A percentile compares a stretch with the other conserved stretches of the same genome.
These are phyloP conservation scores for Dioszegia hungarica DNA, from an alignment of 768 basidiomycete species.

Conservation along the genomic window DNA sequence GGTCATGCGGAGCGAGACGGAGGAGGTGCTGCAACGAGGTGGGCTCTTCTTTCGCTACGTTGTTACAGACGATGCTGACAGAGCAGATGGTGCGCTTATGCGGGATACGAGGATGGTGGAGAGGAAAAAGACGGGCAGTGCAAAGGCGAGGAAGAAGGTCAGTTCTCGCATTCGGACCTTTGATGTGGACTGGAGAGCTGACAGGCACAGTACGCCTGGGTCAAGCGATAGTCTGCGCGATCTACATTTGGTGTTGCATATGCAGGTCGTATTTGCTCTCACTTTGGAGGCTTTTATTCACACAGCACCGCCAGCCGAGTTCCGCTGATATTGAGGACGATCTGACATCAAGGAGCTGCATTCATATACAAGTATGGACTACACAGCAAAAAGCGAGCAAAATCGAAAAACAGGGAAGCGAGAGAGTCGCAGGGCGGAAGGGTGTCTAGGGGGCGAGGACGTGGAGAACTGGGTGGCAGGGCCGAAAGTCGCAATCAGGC, in stretches of 20 bases:
- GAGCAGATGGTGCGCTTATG: conserved; percentile 70
- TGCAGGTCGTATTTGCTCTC: neutral
- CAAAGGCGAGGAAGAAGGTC: conserved; percentile 89
- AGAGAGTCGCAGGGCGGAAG: too few species aligned
- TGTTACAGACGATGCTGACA: neutral
- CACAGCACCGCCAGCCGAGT: too few species aligned
- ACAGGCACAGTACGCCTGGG: conserved; percentile 73
- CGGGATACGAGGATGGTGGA: conserved; percentile 98
- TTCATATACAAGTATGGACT: neutral
- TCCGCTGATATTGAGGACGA: too few species aligned
- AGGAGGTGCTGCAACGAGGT: conserved; percentile 69
- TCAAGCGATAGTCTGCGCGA: conserved; percentile 66
- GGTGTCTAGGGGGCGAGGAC: too few species aligned
- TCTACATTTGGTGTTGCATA: neutral
- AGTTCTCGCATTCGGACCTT: conserved; percentile 45
- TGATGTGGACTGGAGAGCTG: too few species aligned
- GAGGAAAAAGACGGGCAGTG: conserved; percentile 89
- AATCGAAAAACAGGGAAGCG: neutral
- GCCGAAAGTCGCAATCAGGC: too few species aligned
- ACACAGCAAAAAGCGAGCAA: neutral
- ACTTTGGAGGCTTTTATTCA: neutral
- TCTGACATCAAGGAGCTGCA: too few species aligned
- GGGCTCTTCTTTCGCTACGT: conserved; percentile 31
- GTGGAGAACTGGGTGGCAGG: too few species aligned
- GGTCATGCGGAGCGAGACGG: conserved; percentile 64